Conservation (phyloP, 2,329 filamentous ascomycete genomes). For the Diaporthe citrichinensis region DNA sequence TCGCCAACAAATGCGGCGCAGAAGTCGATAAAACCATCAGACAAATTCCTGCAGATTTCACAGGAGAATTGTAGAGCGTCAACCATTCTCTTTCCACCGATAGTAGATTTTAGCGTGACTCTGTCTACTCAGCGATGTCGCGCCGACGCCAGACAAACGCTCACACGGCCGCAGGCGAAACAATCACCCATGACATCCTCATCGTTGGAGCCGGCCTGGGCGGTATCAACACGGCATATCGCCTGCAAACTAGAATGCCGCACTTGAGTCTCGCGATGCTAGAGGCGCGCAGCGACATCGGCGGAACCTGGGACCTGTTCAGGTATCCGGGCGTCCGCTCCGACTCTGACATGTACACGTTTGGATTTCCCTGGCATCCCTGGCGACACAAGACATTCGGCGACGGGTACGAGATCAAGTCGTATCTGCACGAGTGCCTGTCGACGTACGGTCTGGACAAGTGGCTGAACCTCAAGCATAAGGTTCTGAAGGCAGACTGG, state of each 20-base stretch:
- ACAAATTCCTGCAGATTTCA: too few relatives aligned
- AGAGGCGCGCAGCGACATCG: neutral
- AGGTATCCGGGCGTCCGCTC: slow-evolving; percentile 80
- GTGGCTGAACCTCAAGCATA: slow-evolving; percentile 67
- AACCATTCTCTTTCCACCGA: too few relatives aligned
- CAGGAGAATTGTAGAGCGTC: too few relatives aligned
- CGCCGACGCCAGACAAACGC: neutral
- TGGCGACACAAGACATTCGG: slow-evolving; percentile 71
- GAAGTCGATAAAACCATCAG: too few relatives aligned
- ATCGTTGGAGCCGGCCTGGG: neutral
- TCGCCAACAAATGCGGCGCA: too few relatives aligned
- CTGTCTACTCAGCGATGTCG: neutral
- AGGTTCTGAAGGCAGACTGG: slow-evolving; percentile 67
- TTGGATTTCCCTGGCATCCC: slow-evolving; percentile 78
- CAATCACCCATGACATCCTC: neutral
- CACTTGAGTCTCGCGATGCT: neutral
- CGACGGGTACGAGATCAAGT: slow-evolving; percentile 64
- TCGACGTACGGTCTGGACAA: slow-evolving; percentile 65
- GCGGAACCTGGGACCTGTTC: slow-evolving; percentile 51
- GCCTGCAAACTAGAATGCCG: neutral
- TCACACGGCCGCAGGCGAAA: neutral
- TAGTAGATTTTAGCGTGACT: neutral
- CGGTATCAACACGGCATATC: neutral
- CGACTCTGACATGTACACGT: slow-evolving; percentile 73
- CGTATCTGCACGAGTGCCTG: slow-evolving; percentile 68